A percentile compares a stretch with the other conserved stretches of the same genome.
These are phyloP conservation scores for Trematosphaeria pertusa DNA, from an alignment of 2,329 filamentous ascomycete species.

Conservation along the genomic window DNA sequence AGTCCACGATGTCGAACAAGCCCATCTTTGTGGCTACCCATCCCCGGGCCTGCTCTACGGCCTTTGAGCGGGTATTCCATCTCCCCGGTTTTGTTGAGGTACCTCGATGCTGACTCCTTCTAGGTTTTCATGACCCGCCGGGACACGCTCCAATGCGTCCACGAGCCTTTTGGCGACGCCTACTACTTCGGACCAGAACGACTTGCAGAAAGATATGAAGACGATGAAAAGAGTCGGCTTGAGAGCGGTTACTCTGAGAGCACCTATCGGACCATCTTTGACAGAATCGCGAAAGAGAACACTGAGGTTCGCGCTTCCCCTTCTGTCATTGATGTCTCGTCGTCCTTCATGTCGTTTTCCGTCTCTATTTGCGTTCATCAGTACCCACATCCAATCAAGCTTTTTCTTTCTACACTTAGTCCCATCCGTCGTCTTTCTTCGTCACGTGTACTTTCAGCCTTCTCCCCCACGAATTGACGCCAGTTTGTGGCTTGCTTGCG, in stretches of 20 bases:
- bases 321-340: conserved; percentile 11
- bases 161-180: conserved; percentile 96
- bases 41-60: conserved; percentile 92
- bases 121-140: conserved; percentile 92
- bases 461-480: conserved; percentile 23
- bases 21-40: conserved; percentile 94
- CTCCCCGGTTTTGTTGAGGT: conserved; percentile 3
- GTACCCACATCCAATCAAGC: conserved; percentile 15
- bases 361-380: conserved; percentile 11
- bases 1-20: conserved; percentile 69
- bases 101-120: conserved; percentile 16
- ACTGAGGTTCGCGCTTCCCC: conserved; percentile 68
- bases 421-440: conserved; percentile 22
- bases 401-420: conserved; percentile 7
- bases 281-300: conserved; percentile 74
- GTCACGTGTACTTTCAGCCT: conserved; percentile 15
- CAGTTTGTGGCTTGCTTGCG: conserved; percentile 29
- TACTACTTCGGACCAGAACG: conserved; percentile 96
- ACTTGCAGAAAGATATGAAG: conserved; percentile 77
- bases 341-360: conserved; percentile 3
- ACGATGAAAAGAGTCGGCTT: conserved; percentile 64
- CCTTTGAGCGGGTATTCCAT: conserved; percentile 83
- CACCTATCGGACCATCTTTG: conserved; percentile 79
- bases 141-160: conserved; percentile 80
- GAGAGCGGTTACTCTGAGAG: conserved; percentile 71